Percentiles rank a stretch among this genome's conserved stretches.
Conservation (phyloP, 2,329 filamentous ascomycete genomes). For the Ceratocystis alfenasii region DNA sequence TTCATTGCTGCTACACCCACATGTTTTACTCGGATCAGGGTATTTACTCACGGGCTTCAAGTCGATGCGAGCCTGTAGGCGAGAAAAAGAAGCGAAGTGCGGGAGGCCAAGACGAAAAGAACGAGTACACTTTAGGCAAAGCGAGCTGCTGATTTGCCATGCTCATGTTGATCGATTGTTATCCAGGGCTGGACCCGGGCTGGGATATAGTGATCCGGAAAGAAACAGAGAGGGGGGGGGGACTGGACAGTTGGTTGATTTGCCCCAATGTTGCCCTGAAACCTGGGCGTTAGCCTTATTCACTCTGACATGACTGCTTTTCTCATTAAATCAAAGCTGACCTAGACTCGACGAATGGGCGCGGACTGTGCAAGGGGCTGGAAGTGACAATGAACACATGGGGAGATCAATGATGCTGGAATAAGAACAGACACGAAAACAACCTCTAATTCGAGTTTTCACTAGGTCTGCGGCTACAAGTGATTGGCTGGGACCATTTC, state of each 20-base stretch:
- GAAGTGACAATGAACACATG: not conserved
- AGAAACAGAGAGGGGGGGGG: not conserved
- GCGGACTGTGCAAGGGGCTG: not conserved
- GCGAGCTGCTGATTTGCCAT: not conserved
- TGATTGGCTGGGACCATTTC: no score
- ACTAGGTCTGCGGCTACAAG: no score
- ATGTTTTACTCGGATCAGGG: constrained; percentile 1
- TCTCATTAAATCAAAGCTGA: not conserved
- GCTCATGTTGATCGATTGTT: not conserved
- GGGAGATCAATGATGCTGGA: not conserved
- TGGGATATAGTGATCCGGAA: no score
- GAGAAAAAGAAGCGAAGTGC: not conserved
- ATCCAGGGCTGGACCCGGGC: not conserved
- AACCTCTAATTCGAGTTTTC: no score
- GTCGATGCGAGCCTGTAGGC: not conserved
- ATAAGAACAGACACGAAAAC: no score
- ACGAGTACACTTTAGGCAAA: not conserved
- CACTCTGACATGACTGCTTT: not conserved
- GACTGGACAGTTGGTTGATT: not conserved
- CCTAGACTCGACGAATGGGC: not conserved
- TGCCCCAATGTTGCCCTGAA: not conserved
- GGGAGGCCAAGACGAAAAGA: not conserved
- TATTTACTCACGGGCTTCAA: not conserved
- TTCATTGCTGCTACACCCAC: not conserved
- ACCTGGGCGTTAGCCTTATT: not conserved